Evolutionary conservation across 2,329 filamentous ascomycete genomes (phyloP).

Genomic region (Corniculantispora saksenae): DNA sequence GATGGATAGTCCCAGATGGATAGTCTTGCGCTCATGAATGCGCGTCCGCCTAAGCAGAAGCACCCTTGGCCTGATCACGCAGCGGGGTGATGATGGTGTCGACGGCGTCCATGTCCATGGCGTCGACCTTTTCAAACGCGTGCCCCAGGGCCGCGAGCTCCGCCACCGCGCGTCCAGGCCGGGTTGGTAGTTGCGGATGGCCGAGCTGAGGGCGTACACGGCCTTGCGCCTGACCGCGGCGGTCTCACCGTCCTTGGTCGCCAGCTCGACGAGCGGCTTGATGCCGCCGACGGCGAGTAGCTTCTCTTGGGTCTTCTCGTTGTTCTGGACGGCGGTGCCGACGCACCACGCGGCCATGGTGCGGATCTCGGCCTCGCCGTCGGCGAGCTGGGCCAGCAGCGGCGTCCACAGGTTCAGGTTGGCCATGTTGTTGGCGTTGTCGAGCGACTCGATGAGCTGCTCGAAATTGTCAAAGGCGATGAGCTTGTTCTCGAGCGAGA

Average conservation of each 20-base stretch:
- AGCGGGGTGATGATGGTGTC: conserved; percentile 72
- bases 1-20: too few species aligned
- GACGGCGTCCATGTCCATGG: conserved; percentile 82
- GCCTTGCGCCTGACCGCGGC: conserved; percentile 79
- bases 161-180: conserved; percentile 69
- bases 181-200: conserved; percentile 86
- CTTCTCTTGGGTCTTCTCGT: conserved; percentile 79
- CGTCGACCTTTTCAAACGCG: conserved; percentile 61
- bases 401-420: conserved; percentile 79
- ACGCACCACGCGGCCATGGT: conserved; percentile 92
- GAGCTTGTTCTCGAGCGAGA: conserved; percentile 73
- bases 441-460: conserved; percentile 85
- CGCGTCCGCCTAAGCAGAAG: conserved; percentile 18
- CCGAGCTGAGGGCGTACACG: conserved; percentile 83
- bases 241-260: conserved; percentile 59
- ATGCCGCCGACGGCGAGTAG: conserved; percentile 65
- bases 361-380: conserved; percentile 71
- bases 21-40: conserved; percentile 14
- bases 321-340: conserved; percentile 95
- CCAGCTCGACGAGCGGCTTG: conserved; percentile 66
- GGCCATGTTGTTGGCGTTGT: conserved; percentile 95
- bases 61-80: conserved; percentile 51
- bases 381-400: conserved; percentile 68
- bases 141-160: conserved; percentile 53
- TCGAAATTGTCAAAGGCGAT: conserved; percentile 94